Conservation (phyloP, 495 filamentous ascomycete genomes). For the Tuber melanosporum region DNA sequence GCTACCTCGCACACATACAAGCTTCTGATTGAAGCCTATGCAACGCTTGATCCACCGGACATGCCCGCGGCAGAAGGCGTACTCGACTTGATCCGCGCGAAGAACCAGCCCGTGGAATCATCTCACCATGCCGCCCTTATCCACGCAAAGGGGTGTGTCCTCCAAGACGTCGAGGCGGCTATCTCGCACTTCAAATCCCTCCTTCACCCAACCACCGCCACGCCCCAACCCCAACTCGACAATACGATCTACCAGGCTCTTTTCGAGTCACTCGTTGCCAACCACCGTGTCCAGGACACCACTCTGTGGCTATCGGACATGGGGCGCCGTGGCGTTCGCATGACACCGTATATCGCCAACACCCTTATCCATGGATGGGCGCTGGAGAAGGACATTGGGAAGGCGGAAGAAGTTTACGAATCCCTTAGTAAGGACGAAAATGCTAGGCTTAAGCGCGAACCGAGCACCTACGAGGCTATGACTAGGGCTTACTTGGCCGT, state of each 20-base stretch:
- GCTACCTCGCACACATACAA: constrained; percentile 96
- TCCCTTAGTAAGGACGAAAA: constrained; percentile 48
- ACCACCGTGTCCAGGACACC: constrained; percentile 72
- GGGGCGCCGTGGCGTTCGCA: constrained; percentile 61
- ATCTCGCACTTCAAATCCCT: constrained; percentile 74
- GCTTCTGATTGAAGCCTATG: constrained; percentile 90
- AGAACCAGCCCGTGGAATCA: constrained; percentile 72
- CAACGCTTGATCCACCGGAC: constrained; percentile 86
- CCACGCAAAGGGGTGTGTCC: constrained; percentile 89
- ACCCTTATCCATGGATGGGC: constrained; percentile 99
- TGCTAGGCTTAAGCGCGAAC: constrained; percentile 66
- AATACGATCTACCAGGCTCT: constrained; percentile 91
- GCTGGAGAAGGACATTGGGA: constrained; percentile 67
- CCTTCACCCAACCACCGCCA: constrained; percentile 42
- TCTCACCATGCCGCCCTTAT: constrained; percentile 94
- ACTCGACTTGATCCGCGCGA: constrained; percentile 65
- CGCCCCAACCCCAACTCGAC: constrained; percentile 56
- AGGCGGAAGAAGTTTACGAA: constrained; percentile 72
- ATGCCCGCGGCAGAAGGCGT: constrained; percentile 84
- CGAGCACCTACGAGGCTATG: constrained; percentile 99
- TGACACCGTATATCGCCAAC: constrained; percentile 98
- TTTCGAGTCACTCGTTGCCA: constrained; percentile 93
- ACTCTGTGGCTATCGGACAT: constrained; percentile 68
- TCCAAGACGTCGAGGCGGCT: constrained; percentile 81
- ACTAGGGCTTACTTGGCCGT: constrained; percentile 82